Percentiles rank a stretch among this genome's conserved stretches.
phyloP scores from a whole-genome alignment of 306 rosid species.

The Mimosa bimucronata region DNA sequence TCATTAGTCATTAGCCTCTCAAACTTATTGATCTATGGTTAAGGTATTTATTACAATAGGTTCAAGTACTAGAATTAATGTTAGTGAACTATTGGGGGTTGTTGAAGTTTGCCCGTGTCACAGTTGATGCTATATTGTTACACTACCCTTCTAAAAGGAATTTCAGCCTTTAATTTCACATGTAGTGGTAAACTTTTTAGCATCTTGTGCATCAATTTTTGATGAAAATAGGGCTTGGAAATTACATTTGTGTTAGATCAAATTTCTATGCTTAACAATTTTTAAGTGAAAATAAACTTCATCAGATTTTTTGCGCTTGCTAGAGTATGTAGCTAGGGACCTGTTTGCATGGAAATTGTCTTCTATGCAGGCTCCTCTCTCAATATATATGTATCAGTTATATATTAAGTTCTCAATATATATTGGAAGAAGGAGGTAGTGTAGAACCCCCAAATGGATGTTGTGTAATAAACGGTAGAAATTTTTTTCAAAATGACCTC shows the following conservation, averaged over 20 bases:
- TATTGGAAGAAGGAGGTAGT: no score
- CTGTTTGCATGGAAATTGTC: not conserved
- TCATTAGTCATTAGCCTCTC: no score
- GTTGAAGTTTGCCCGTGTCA: not conserved
- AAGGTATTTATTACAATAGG: not conserved
- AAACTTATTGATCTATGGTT: no score
- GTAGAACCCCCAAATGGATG: no score
- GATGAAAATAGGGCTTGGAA: not conserved
- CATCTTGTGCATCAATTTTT: not conserved
- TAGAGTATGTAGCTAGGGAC: not conserved
- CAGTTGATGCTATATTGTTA: not conserved
- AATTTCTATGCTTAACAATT: not conserved
- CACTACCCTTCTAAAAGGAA: not conserved
- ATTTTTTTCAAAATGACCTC: no score
- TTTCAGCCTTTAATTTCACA: not conserved
- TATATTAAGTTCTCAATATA: no score
- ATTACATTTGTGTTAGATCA: conserved; percentile 7
- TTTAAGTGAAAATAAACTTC: not conserved
- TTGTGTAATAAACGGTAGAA: no score
- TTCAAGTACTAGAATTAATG: not conserved
- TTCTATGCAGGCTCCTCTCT: not conserved
- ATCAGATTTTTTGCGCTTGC: not conserved
- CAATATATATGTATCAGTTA: not conserved
- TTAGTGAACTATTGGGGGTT: not conserved
- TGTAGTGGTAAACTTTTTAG: not conserved